Evolutionary conservation across 2,329 filamentous ascomycete genomes (phyloP).

Genomic region (Rachicladosporium sp.): DNA sequence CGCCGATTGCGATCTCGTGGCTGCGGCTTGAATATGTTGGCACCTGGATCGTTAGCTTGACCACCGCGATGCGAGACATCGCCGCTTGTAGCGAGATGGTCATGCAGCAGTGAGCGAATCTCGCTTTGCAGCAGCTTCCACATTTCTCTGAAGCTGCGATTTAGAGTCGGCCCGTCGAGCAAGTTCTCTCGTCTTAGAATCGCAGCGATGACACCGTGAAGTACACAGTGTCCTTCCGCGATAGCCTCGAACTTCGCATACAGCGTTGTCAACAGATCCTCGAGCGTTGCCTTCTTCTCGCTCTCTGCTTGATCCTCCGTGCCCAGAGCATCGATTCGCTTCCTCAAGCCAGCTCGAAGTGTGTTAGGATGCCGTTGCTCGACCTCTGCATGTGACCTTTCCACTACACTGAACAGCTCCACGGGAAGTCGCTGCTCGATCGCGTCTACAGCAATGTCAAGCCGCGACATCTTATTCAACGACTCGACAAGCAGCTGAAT

Average conservation of each 20-base stretch:
- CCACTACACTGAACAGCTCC: conserved; percentile 85
- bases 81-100: conserved; percentile 87
- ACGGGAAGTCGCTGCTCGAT: conserved; percentile 89
- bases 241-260: conserved; percentile 98
- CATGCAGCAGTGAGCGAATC: conserved; percentile 85
- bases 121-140: conserved; percentile 99
- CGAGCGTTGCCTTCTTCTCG: conserved; percentile 59
- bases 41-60: conserved; percentile 35
- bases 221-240: conserved; percentile 82
- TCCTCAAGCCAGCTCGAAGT: conserved; percentile 36
- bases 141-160: conserved; percentile 84
- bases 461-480: conserved; percentile 72
- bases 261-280: conserved; percentile 80
- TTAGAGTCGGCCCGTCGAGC: conserved; percentile 50
- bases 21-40: conserved; percentile 42
- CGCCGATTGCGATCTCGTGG: conserved; percentile 43
- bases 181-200: conserved; percentile 71
- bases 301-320: conserved; percentile 13
- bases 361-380: conserved; percentile 85
- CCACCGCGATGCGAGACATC: conserved; percentile 39
- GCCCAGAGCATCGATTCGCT: conserved; percentile 2
- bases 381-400: conserved; percentile 87
- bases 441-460: conserved; percentile 76
- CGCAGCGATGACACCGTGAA: conserved; percentile 82
- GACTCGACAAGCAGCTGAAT: conserved; percentile 78